Evolutionary conservation across 495 filamentous ascomycete genomes (phyloP), one percentile per base, ranked within the genome.

Genomic region (Aspergillus nanangensis): DNA sequence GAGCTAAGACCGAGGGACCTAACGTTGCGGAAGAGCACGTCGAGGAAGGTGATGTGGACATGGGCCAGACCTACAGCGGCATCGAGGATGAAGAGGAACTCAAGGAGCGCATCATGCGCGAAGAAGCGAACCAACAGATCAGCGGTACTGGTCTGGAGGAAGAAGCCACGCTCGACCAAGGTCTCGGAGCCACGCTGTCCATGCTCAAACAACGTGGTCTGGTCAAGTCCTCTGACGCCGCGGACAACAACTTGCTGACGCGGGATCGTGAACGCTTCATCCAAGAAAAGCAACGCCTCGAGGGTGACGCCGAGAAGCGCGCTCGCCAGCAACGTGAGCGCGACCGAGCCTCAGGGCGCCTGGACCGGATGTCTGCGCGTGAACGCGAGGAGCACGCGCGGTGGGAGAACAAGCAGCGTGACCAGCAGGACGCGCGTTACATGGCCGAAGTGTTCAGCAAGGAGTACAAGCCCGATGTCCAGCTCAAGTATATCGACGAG

Each of bases 371-470:
- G 88, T 85, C 87, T 8, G 82, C 82, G 9, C 82, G 87, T 19
- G 93, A 98, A 60, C 81, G 88, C n/a, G 91, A 98, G 61, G 90
- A 94, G 44, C 83, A 88, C 65, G 84, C 88, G 0, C 82, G 87
- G 5, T 80, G 80, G 60, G 86, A 94, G 68, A 98, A 97, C 70
- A 85, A 83, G 49, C 76, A 81, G 47, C 84, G 91, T 47, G 93
- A 98, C 46, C 82, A 86, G 56, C 78, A 83, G 38, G 86, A 93
- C 53, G 81, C 88, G 11, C 78, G 87, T 42, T 78, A 88, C 55
- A 77, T 91, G 65, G 86, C 87, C 21, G 84, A 92, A 43, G 75
- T 92, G 37, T 98, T 91, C 70, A 84, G 83, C 55, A 79, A 80
- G 41, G 81, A 89, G 44, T 98, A 96, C 69, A 88, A 87, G 65